A percentile compares a stretch with the other conserved stretches of the same genome.
phyloP scores from a whole-genome alignment of 208 protist genomes.

The Trypanosomatidae sp. region DNA sequence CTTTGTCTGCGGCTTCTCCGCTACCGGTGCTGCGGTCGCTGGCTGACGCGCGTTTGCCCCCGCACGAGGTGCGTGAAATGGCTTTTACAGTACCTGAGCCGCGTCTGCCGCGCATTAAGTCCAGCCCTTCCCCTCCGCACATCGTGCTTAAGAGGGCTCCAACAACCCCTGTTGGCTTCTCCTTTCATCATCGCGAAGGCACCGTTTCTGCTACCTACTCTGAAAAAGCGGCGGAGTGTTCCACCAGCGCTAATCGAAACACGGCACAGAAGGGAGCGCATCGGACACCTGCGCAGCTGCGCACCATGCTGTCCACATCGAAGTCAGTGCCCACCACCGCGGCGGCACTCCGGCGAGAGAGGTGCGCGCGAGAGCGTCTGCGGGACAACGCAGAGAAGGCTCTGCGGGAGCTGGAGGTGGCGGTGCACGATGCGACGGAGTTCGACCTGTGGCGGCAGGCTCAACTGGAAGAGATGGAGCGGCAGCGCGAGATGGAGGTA shows the following conservation, averaged over 20 bases:
- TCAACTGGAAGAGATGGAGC: constrained; percentile 35
- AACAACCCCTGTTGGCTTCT: constrained; percentile 36
- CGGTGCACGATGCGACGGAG: constrained; percentile 37
- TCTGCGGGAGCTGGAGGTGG: constrained; percentile 49
- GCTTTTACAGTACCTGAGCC: constrained; percentile 60
- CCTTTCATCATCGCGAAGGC: constrained; percentile 26
- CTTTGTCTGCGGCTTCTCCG: not conserved
- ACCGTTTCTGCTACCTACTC: not conserved
- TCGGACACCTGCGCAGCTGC: constrained; percentile 24
- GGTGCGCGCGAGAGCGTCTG: constrained; percentile 39
- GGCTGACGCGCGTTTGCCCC: constrained; percentile 32
- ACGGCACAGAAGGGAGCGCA: not conserved
- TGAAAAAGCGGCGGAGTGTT: not conserved
- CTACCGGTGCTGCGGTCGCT: constrained; percentile 16
- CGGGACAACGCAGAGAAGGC: constrained; percentile 33
- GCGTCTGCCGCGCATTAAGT: constrained; percentile 42
- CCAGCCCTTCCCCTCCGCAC: constrained; percentile 1
- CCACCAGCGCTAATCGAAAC: not conserved
- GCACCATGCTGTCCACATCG: constrained; percentile 34
- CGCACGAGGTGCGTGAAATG: constrained; percentile 79
- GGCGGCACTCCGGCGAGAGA: constrained; percentile 63
- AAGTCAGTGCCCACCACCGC: constrained; percentile 47
- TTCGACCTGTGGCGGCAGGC: constrained; percentile 64
- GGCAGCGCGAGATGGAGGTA: constrained; percentile 23
- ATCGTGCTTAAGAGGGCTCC: constrained; percentile 9